These are phyloP conservation scores for Lophium mytilinum DNA, from an alignment of 495 filamentous ascomycete genomes.

Conservation along the genomic window DNA sequence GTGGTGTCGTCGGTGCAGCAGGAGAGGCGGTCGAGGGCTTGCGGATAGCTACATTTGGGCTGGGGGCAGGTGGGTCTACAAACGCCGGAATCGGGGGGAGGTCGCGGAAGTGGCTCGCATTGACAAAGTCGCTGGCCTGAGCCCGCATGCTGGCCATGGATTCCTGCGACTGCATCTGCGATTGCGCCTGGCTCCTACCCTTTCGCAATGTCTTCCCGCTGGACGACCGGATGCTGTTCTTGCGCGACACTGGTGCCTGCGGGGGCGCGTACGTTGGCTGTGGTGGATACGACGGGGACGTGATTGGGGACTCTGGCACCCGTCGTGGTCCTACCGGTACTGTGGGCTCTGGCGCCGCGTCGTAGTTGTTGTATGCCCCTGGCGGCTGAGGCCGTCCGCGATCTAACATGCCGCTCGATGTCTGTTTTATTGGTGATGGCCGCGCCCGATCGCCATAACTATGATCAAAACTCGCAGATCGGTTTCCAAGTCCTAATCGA, in stretches of 20 bases:
- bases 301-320: slow-evolving; percentile 39
- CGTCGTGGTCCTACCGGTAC: slow-evolving; percentile 70
- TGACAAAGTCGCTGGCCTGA: slow-evolving; percentile 33
- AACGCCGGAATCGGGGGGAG: slow-evolving; percentile 20
- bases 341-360: slow-evolving; percentile 83
- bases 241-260: slow-evolving; percentile 36
- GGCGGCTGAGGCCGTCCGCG: slow-evolving; percentile 25
- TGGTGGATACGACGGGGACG: slow-evolving; percentile 29
- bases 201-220: slow-evolving; percentile 48
- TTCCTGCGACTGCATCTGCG: slow-evolving; percentile 1
- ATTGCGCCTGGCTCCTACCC: slow-evolving; percentile 48
- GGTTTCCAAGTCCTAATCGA: slow-evolving; percentile 51
- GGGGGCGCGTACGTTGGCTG: slow-evolving; percentile 25
- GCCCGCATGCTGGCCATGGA: slow-evolving; percentile 24
- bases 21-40: slow-evolving; percentile 37
- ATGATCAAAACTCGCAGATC: slow-evolving; percentile 75
- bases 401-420: slow-evolving; percentile 21
- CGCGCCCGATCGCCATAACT: slow-evolving; percentile 33
- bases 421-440: slow-evolving; percentile 5
- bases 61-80: slow-evolving; percentile 40
- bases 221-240: slow-evolving; percentile 58
- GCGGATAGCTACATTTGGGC: slow-evolving; percentile 46
- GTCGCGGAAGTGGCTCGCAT: slow-evolving; percentile 23
- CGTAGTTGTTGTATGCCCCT: slow-evolving; percentile 49
- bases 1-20: slow-evolving; percentile 29